Percentiles rank a stretch among this genome's conserved stretches.
phyloP scores from a whole-genome alignment of 2,329 filamentous ascomycete genomes.

The Berkeleyomyces rouxiae region DNA sequence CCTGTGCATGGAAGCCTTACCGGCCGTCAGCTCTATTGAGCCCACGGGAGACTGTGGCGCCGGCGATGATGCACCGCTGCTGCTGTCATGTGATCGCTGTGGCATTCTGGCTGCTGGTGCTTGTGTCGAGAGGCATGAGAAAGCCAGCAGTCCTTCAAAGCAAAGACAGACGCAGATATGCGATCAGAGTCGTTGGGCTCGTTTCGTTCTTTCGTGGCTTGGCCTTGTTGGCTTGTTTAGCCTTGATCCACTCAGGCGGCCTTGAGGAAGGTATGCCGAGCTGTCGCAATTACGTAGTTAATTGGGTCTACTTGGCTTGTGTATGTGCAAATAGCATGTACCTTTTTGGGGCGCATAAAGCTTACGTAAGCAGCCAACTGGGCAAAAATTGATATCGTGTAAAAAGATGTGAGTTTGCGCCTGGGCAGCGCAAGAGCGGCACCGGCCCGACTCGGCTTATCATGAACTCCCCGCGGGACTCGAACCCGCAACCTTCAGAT shows the following conservation, averaged over 20 bases:
- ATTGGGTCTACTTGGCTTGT: too few species aligned
- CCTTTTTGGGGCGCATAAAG: neutral
- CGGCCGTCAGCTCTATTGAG: neutral
- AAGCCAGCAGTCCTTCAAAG: neutral
- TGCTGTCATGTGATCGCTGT: neutral
- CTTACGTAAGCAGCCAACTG: neutral
- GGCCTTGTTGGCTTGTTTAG: neutral
- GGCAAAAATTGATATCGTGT: too few species aligned
- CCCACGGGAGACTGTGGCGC: neutral
- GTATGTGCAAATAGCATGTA: neutral
- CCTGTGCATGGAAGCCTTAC: neutral
- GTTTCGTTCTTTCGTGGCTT: neutral
- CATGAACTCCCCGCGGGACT: conserved; percentile 13
- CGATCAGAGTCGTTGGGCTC: neutral
- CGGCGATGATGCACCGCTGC: neutral
- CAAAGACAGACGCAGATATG: neutral
- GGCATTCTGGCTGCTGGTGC: neutral
- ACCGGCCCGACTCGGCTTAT: neutral
- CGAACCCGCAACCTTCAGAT: conserved; percentile 15
- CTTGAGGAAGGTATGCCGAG: neutral
- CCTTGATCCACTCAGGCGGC: neutral
- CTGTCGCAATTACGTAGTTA: neutral
- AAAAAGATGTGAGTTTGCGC: too few species aligned
- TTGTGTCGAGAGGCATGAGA: neutral
- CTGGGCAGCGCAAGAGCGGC: too few species aligned